Base-by-base conservation (phyloP, 2,329 filamentous ascomycete species). In the Alternaria sp. region DNA sequence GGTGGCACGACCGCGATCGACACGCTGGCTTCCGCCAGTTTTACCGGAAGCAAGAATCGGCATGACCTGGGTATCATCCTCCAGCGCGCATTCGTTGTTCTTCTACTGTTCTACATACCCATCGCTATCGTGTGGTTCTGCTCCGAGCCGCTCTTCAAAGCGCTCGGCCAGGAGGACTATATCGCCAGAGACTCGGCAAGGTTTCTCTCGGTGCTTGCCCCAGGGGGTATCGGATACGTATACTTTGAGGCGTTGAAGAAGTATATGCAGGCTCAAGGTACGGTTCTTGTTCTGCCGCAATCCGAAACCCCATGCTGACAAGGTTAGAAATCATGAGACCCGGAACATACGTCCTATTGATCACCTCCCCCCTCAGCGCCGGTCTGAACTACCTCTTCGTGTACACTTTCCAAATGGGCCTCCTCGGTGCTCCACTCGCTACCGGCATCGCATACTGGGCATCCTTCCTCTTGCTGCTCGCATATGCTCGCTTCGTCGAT, bases 361-460 rank as follows among this genome's bases (percentile, higher is more conserved):
- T 89, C 59, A 89, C 87, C 3, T 89, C 87, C 1, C 87, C 87
- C 0, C 74, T 89, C 61, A 89, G 87, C 68, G 87, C 85, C 8
- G 82, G 79, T 4, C 78, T 89, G 28, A 89, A 88, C 67, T 89
- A 86, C 66, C 79, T 94, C 26, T 92, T 96, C 78, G 88, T 95
- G 67, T 90, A 96, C 75, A 88, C 84, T 0, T 84, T 94, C 60
- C 82, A 85, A 0, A 81, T 95, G 37, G 92, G 92, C 1, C 85
- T 97, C 0, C 85, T 94, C 45, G 93, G 93, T 9, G 93, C 92
- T 0, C 93, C 93, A 0, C 78, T 97, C 8, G 93, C 93, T 3
- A 96, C 93, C 0, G 91, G 93, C 2, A 89, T 96, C 58, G 90
- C 91, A 1, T 97, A 97, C 82, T 97, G 93, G 93, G 81, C 89